A percentile compares a stretch with the other conserved stretches of the same genome.
Conservation (phyloP, 495 filamentous ascomycete genomes). For the Penicillium soppii region DNA sequence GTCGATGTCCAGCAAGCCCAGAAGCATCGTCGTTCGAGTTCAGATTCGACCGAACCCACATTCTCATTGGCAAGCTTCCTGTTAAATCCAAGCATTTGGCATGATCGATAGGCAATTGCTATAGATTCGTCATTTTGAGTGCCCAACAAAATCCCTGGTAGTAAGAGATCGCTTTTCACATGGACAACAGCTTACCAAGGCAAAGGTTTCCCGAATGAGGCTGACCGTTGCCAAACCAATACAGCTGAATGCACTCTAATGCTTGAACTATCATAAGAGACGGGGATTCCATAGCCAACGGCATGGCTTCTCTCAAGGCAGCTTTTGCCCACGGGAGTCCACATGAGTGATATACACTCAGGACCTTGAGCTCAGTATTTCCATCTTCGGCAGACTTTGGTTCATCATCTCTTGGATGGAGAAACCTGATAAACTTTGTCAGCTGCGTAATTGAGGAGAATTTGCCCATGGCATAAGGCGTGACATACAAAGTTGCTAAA, state of each 20-base stretch:
- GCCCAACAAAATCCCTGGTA: background rate
- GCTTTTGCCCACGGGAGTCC: slow-evolving; percentile 5
- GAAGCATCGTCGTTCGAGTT: slow-evolving; percentile 3
- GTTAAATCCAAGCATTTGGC: slow-evolving; percentile 1
- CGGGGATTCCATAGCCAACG: background rate
- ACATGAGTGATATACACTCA: background rate
- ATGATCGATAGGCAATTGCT: slow-evolving; percentile 1
- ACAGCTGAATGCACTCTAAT: background rate
- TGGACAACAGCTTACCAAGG: background rate
- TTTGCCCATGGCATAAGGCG: background rate
- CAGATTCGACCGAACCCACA: background rate
- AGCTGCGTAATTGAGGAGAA: background rate
- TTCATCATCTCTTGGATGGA: background rate
- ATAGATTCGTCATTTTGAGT: background rate
- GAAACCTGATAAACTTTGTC: background rate
- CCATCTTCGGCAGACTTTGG: background rate
- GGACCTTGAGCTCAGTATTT: background rate
- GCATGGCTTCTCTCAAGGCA: slow-evolving; percentile 1
- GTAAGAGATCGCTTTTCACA: background rate
- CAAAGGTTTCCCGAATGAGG: background rate
- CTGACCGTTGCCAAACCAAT: slow-evolving; percentile 4
- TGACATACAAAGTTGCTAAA: slow-evolving; percentile 3
- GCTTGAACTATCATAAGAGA: slow-evolving; percentile 2
- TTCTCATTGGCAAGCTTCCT: background rate
- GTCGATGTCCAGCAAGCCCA: slow-evolving; percentile 8